Evolutionary conservation across 1,284 basidiomycete species (phyloP).

Genomic region (Meripilus lineatus): DNA sequence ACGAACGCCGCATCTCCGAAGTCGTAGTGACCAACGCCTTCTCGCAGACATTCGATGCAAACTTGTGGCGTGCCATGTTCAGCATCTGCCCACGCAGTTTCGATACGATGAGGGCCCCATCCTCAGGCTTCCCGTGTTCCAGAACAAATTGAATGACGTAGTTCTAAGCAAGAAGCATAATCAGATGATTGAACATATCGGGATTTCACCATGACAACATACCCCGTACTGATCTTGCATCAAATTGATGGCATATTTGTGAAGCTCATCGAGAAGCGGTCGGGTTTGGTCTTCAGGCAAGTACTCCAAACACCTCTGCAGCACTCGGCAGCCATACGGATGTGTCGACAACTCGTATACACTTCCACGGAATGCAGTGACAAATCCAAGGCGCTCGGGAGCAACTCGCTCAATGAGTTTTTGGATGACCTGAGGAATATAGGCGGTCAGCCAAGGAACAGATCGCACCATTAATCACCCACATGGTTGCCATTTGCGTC

Average conservation of each 20-base stretch:
- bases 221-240: constrained; percentile 91
- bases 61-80: constrained; percentile 85
- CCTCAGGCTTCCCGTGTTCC: constrained; percentile 70
- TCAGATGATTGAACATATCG: not conserved
- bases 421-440: constrained; percentile 67
- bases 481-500: constrained; percentile 97
- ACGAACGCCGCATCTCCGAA: constrained; percentile 52
- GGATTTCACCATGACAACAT: constrained; percentile 23
- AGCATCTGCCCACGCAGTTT: constrained; percentile 80
- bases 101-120: constrained; percentile 65
- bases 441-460: not conserved
- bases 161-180: constrained; percentile 49
- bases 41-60: constrained; percentile 96
- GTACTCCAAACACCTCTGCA: constrained; percentile 91
- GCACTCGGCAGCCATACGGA: constrained; percentile 92
- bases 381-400: constrained; percentile 73
- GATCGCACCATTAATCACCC: constrained; percentile 19
- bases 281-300: constrained; percentile 67
- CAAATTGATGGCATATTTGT: constrained; percentile 62
- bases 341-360: constrained; percentile 87
- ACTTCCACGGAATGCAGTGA: constrained; percentile 75
- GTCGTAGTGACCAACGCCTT: constrained; percentile 77
- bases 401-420: constrained; percentile 82
- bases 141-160: constrained; percentile 96
- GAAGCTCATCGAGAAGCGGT: constrained; percentile 82